Base-by-base conservation (phyloP, 345 rosid genomes). In the Eucalyptus lansdowneana region DNA sequence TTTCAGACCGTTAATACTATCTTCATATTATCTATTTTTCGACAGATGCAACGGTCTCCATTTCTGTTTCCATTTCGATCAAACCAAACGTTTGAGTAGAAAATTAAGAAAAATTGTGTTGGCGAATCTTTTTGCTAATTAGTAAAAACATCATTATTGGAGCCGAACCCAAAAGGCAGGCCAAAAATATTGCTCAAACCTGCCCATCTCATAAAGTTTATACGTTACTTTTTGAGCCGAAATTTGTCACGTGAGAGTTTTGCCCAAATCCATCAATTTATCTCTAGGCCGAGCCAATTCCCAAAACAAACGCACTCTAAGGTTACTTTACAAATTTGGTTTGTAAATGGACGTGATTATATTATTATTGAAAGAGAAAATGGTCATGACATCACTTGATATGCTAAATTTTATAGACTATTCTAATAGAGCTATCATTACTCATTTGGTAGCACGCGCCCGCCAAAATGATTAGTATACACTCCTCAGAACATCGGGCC, bases 41-140 rank as follows among this genome's bases (percentile, higher is more conserved):
- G 3, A 69, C 0, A 0, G 4, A 0, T 34, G 5, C 34, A 11
- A 27, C 17, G 11, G 21, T 34, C 13, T 17, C 0, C 42, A 9
- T 69, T 16, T 19, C 80, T 0, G 0, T 34, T 21, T 34, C 44
- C 13, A 5, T 34, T 31, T 19, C 2, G 7, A 5, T 31, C 42
- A 34, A 9, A 16, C 42, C 44, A 69, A 34, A n/a, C 0, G 21
- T 65, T 14, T 8, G 37, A 0, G 40, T 1, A n/a, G 37, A 65
- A 69, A 69, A 69, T 17, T 5, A 34, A 17, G 44, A 34, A 19
- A n/a, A 67, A n/a, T 8, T 15, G 40, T 12, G 34, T 62, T 29
- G 13, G 14, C 12, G 4, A 56, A 4, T 56, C 10, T 2, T 56
- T 56, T 24, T 56, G 29, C 14, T 10, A 10, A 10, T 56, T 2